Percentiles rank a stretch among this genome's conserved stretches.
Evolutionary conservation across 208 protist species (phyloP).

Genomic region (Endotrypanum monterogeii): DNA sequence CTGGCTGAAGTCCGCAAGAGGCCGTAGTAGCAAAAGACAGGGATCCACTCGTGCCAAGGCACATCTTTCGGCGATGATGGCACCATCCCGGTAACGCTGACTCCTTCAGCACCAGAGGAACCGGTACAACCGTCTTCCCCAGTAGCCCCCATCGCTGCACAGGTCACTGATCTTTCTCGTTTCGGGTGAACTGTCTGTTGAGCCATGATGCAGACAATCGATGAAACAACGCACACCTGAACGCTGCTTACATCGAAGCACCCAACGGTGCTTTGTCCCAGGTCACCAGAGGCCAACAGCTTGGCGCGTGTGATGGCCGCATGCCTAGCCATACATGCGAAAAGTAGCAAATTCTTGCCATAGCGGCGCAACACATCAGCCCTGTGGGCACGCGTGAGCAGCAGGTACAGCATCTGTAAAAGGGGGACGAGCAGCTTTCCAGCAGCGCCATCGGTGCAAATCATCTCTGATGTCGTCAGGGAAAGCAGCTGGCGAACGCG

Average conservation of each 20-base stretch:
- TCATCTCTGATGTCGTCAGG: slow-evolving; percentile 11
- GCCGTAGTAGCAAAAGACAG: background rate
- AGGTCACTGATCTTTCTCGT: background rate
- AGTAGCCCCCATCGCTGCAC: background rate
- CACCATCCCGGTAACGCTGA: background rate
- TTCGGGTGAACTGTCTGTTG: background rate
- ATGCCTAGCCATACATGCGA: background rate
- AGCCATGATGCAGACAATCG: background rate
- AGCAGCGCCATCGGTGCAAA: background rate
- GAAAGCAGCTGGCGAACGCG: slow-evolving; percentile 28
- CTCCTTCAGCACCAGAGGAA: background rate
- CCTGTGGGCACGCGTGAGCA: slow-evolving; percentile 43
- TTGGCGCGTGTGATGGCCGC: background rate
- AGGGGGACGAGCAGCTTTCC: slow-evolving; percentile 5
- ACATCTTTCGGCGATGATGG: background rate
- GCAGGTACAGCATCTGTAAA: slow-evolving; percentile 42
- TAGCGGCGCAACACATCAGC: slow-evolving; percentile 40
- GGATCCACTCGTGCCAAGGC: slow-evolving; percentile 11
- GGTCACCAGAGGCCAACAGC: background rate
- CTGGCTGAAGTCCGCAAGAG: background rate
- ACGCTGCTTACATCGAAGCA: background rate
- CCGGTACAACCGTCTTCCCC: background rate
- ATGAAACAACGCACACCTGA: slow-evolving; percentile 1
- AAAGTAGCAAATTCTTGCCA: slow-evolving; percentile 29
- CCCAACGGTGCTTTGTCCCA: background rate